A percentile compares a stretch with the other conserved stretches of the same genome.
Evolutionary conservation across 148 eudicot species (phyloP).

Genomic region (Pharnaceum exiguum): DNA sequence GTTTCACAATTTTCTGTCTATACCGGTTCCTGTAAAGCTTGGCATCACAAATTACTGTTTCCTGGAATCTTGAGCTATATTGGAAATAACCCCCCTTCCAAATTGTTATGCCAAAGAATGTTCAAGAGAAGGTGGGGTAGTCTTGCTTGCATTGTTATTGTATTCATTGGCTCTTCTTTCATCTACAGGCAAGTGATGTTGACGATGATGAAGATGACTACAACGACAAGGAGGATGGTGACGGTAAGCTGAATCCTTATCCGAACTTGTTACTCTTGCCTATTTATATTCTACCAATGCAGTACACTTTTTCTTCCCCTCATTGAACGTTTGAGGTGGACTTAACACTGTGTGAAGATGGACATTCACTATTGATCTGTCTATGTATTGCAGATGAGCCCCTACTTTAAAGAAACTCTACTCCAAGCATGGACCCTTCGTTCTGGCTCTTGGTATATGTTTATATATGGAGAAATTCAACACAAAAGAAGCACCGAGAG

Average conservation of each 20-base stretch:
- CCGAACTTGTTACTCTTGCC: not conserved
- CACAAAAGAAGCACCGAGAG: too few relatives aligned
- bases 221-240: slow-evolving; percentile 6
- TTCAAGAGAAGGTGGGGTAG: not conserved
- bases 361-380: not conserved
- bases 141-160: not conserved
- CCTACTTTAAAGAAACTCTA: slow-evolving; percentile 6
- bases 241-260: slow-evolving; percentile 14
- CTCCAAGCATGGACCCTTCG: too few relatives aligned
- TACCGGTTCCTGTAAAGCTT: too few relatives aligned
- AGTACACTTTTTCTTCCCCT: too few relatives aligned
- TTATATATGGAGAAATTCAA: too few relatives aligned
- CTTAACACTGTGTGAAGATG: not conserved
- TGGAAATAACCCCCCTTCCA: too few relatives aligned
- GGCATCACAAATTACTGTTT: too few relatives aligned
- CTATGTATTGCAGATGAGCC: slow-evolving; percentile 20
- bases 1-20: too few relatives aligned
- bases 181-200: slow-evolving; percentile 2
- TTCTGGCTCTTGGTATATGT: too few relatives aligned
- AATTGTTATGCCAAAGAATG: not conserved
- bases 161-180: not conserved
- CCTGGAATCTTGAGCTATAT: too few relatives aligned
- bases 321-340: too few relatives aligned
- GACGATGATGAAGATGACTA: slow-evolving; percentile 28
- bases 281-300: not conserved